These are phyloP conservation scores for Penicillium brevicompactum DNA, from an alignment of 2,329 filamentous ascomycete species.

Conservation along the genomic window DNA sequence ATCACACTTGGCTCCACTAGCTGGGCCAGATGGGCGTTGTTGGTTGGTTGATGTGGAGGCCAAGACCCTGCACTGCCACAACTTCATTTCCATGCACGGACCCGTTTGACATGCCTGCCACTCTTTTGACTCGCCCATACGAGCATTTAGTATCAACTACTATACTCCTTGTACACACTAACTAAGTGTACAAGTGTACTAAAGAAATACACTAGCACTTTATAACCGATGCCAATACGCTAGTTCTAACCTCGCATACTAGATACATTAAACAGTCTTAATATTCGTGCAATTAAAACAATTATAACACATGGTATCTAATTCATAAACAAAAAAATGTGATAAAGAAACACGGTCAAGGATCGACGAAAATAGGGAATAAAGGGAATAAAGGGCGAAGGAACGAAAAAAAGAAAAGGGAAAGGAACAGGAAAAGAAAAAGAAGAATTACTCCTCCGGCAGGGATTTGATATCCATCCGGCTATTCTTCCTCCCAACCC, in stretches of 20 bases:
- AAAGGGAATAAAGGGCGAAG: conserved; percentile 7
- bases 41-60: background rate
- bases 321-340: conserved; percentile 16
- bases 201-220: background rate
- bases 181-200: background rate
- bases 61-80: conserved; percentile 20
- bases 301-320: conserved; percentile 24
- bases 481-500: conserved; percentile 67
- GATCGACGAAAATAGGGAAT: background rate
- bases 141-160: no score
- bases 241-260: background rate
- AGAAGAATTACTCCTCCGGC: conserved; percentile 38
- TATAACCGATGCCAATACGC: background rate
- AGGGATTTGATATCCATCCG: conserved; percentile 52
- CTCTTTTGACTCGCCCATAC: background rate
- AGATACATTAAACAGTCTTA: background rate
- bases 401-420: conserved; percentile 10
- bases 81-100: conserved; percentile 1
- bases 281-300: background rate
- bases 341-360: conserved; percentile 5
- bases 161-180: background rate
- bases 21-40: background rate
- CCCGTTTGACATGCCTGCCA: background rate
- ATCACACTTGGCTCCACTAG: conserved; percentile 3
- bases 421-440: conserved; percentile 8